These are phyloP conservation scores for Diospyros lotus DNA, from an alignment of 148 eudicot species.

Conservation along the genomic window DNA sequence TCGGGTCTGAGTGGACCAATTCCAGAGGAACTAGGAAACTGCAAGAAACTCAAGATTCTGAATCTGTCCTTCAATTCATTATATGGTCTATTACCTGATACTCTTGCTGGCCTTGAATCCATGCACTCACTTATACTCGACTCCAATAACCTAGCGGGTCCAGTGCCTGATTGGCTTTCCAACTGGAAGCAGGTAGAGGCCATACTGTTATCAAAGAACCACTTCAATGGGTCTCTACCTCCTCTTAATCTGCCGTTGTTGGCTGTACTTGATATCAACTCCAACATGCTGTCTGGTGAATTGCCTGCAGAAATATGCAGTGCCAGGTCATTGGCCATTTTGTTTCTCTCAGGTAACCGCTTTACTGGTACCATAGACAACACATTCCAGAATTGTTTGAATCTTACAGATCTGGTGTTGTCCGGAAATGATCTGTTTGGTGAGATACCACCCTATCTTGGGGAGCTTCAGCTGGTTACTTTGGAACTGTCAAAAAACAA, in stretches of 20 bases:
- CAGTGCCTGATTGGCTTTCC: conserved; percentile 70
- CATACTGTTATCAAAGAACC: conserved; percentile 50
- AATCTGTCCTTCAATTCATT: conserved; percentile 65
- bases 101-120: conserved; percentile 58
- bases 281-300: conserved; percentile 75
- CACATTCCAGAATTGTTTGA: conserved; percentile 52
- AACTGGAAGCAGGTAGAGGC: conserved; percentile 59
- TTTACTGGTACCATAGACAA: conserved; percentile 60
- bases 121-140: conserved; percentile 48
- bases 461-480: conserved; percentile 56
- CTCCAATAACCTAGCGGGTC: conserved; percentile 60
- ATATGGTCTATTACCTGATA: conserved; percentile 64
- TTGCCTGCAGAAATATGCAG: conserved; percentile 59
- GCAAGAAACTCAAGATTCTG: conserved; percentile 59
- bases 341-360: conserved; percentile 59
- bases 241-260: conserved; percentile 53
- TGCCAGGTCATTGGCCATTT: conserved; percentile 26
- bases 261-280: conserved; percentile 39
- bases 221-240: conserved; percentile 57
- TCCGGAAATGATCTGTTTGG: conserved; percentile 70
- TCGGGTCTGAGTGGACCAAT: conserved; percentile 64
- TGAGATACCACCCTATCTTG: conserved; percentile 68
- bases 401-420: conserved; percentile 49
- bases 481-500: conserved; percentile 66
- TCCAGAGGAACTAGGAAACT: conserved; percentile 69